A percentile compares a stretch with the other conserved stretches of the same genome.
These are phyloP conservation scores for Zygoascus hellenicus DNA, from an alignment of 1,139 yeast genomes.

Conservation along the genomic window DNA sequence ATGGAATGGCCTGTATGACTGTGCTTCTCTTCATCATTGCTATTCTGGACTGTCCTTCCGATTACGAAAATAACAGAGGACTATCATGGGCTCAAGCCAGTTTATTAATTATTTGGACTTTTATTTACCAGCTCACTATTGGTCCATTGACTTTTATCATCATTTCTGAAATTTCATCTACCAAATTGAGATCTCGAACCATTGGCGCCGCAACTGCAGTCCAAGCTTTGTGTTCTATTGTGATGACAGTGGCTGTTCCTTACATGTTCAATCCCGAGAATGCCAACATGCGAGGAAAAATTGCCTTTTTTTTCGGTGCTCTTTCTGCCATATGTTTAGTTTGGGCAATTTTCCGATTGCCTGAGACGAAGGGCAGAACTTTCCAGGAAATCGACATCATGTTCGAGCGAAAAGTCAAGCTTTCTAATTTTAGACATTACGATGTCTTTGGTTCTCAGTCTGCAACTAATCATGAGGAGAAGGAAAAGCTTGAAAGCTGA, in stretches of 20 bases:
- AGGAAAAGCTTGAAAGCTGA: too few species aligned
- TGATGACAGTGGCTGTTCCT: slow-evolving; percentile 45
- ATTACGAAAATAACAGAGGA: slow-evolving; percentile 11
- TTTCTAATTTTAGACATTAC: slow-evolving; percentile 18
- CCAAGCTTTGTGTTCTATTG: slow-evolving; percentile 40
- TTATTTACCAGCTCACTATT: slow-evolving; percentile 46
- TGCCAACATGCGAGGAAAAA: slow-evolving; percentile 55
- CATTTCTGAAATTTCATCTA: slow-evolving; percentile 53
- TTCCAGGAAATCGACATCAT: slow-evolving; percentile 51
- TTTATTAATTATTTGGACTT: slow-evolving; percentile 26
- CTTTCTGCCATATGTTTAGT: slow-evolving; percentile 33
- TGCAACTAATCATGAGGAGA: too few species aligned
- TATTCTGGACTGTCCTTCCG: slow-evolving; percentile 20
- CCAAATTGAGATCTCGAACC: slow-evolving; percentile 51
- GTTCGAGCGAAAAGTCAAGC: slow-evolving; percentile 21
- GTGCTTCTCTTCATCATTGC: slow-evolving; percentile 36
- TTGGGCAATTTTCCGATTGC: slow-evolving; percentile 50
- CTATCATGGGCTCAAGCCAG: slow-evolving; percentile 25
- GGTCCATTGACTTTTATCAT: slow-evolving; percentile 58
- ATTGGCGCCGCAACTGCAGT: slow-evolving; percentile 50
- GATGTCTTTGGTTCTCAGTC: slow-evolving; percentile 8
- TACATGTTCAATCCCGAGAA: slow-evolving; percentile 55
- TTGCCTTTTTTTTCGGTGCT: slow-evolving; percentile 56
- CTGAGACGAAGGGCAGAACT: slow-evolving; percentile 54
- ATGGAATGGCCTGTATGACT: slow-evolving; percentile 39